Evolutionary conservation across 352 stramenopile genomes (phyloP).

Genomic region (Phytophthora megakarya): DNA sequence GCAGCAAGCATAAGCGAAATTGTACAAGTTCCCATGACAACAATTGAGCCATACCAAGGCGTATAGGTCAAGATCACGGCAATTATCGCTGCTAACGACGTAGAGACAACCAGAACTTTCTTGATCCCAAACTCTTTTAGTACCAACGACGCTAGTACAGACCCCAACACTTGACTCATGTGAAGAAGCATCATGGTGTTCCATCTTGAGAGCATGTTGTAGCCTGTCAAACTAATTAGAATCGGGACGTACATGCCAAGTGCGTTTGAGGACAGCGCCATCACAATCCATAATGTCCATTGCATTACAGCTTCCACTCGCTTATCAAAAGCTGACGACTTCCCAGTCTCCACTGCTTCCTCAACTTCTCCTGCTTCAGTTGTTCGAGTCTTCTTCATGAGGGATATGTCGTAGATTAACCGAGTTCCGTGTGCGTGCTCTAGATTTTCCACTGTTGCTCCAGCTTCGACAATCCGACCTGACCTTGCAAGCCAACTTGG

Average conservation of each 20-base stretch:
- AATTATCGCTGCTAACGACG: not conserved
- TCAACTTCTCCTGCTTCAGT: not conserved
- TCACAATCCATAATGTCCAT: conserved; percentile 39
- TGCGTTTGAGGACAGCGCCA: conserved; percentile 43
- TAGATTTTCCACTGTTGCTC: conserved; percentile 31
- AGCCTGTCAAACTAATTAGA: conserved; percentile 36
- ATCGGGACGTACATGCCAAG: conserved; percentile 37
- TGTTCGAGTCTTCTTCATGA: conserved; percentile 11
- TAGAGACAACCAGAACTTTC: conserved; percentile 18
- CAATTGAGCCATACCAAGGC: conserved; percentile 28
- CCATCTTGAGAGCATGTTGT: conserved; percentile 40
- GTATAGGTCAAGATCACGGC: conserved; percentile 36
- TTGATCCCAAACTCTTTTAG: conserved; percentile 26
- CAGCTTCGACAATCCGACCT: conserved; percentile 18
- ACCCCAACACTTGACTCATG: conserved; percentile 25
- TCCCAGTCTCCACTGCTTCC: not conserved
- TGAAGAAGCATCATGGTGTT: conserved; percentile 28
- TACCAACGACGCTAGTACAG: conserved; percentile 21
- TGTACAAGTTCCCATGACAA: conserved; percentile 20
- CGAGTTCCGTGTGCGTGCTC: conserved; percentile 20
- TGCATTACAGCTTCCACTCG: conserved; percentile 30
- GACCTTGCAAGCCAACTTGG: conserved; percentile 40
- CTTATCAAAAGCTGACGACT: conserved; percentile 2
- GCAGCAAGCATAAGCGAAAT: conserved; percentile 23
- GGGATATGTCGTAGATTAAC: conserved; percentile 11